Conservation (phyloP, 768 basidiomycete genomes). For the Strobilomyces confusus region DNA sequence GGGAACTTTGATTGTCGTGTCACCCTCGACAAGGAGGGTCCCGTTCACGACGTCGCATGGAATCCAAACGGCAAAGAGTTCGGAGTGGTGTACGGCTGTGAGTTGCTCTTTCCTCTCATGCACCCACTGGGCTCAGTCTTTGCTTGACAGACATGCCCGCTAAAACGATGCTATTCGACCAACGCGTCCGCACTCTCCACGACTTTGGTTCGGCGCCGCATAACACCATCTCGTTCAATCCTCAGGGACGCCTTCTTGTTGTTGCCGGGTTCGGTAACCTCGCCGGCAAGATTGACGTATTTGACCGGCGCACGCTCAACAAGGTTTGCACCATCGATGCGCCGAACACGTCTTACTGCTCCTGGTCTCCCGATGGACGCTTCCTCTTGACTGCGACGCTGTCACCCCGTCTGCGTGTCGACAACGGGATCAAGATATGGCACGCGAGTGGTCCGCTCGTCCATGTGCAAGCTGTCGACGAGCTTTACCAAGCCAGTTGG, state of each 20-base stretch:
- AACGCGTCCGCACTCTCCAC: slow-evolving; percentile 80
- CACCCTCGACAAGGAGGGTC: slow-evolving; percentile 89
- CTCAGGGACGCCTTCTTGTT: slow-evolving; percentile 83
- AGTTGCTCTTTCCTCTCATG: slow-evolving; percentile 31
- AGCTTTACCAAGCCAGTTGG: slow-evolving; percentile 89
- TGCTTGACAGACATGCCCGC: slow-evolving; percentile 83
- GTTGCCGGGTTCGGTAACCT: slow-evolving; percentile 97
- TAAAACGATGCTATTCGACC: slow-evolving; percentile 87
- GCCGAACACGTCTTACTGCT: slow-evolving; percentile 89
- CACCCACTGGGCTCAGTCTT: background rate
- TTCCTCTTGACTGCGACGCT: slow-evolving; percentile 93
- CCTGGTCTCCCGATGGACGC: slow-evolving; percentile 93
- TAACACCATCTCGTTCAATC: slow-evolving; percentile 94
- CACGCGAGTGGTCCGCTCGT: slow-evolving; percentile 87
- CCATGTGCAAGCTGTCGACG: slow-evolving; percentile 77
- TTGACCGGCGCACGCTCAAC: slow-evolving; percentile 80
- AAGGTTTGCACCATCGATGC: slow-evolving; percentile 82
- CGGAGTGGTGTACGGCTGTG: slow-evolving; percentile 93
- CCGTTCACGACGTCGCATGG: slow-evolving; percentile 96
- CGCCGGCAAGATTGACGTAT: slow-evolving; percentile 89
- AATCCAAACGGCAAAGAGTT: slow-evolving; percentile 97
- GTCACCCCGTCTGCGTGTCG: slow-evolving; percentile 92
- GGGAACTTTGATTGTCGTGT: slow-evolving; percentile 94
- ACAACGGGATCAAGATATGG: slow-evolving; percentile 97
- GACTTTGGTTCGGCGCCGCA: slow-evolving; percentile 88